Evolutionary conservation across 495 filamentous ascomycete species (phyloP), one percentile per base, ranked within the genome.

Genomic region (Neurospora hispaniola): DNA sequence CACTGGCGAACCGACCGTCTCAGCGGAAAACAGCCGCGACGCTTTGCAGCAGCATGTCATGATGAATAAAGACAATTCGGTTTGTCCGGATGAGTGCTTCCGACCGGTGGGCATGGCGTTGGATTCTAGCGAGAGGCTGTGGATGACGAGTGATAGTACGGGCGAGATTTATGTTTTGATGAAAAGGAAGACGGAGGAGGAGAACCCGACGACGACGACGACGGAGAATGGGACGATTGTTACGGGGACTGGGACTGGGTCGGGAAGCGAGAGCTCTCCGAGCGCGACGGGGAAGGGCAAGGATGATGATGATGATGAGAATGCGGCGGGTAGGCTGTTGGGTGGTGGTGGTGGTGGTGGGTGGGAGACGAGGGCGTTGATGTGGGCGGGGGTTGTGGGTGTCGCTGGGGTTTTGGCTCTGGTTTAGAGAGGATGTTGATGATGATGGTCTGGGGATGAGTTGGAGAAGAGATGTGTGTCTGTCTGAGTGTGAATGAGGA

Each of bases 111-210:
- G 85, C 3, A 71, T 88, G 44, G 85, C 83, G 18, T 75, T 83
- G n/a, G 87, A 87, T 74, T 39, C 31, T 5, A 43, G 77, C 5
- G 84, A 82, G 5, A 73, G 86, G 42, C 71, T 88, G 40, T 88
- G 82, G 72, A 79, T 88, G 74, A 83, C 81, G 69, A 82, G 80
- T 2, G 86, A 88, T 73, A 70, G 80, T 5, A 88, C 84, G 62
- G 86, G 86, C 14, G 86, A 88, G 78, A 82, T 88, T 27, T 87
- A 83, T 71, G 84, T 88, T 3, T 48, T 88, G 14, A 41, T 73
- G 44, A 74, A 75, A 73, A 72, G 46, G n/a, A 5, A 35, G 3
- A 35, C 5, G 35, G 38, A 39, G 5, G 48, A 54, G 39, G 42
- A 68, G 5, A 31, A 31, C 27, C 27, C 27, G 27, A 41, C 1